Conservation (phyloP, 140 eudicot genomes). For the Senecio squalidus region DNA sequence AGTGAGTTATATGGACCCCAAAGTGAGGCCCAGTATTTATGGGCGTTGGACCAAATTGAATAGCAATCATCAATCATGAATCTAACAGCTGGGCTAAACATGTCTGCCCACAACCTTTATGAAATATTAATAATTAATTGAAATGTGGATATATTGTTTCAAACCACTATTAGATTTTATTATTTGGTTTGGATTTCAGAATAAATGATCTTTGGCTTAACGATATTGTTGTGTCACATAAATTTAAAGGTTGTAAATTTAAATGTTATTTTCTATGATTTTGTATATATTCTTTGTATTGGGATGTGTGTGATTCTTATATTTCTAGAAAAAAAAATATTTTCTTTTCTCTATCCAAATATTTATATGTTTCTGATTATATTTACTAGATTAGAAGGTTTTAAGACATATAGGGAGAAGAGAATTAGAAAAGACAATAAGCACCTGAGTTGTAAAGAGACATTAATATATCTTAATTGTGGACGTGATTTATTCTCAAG, state of each 20-base stretch:
- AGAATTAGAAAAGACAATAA: neutral
- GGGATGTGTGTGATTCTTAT: no score
- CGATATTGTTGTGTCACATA: no score
- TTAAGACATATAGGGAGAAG: no score
- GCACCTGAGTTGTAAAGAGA: conserved; percentile 20
- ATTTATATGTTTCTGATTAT: neutral
- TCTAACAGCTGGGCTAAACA: conserved; percentile 12
- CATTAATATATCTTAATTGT: neutral
- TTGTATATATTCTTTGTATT: no score
- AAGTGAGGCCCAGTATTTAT: conserved; percentile 7
- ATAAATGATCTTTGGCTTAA: no score
- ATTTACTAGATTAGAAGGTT: neutral
- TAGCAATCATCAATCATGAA: neutral
- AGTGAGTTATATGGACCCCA: conserved; percentile 14
- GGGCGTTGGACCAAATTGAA: neutral
- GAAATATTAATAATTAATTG: no score
- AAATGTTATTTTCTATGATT: no score
- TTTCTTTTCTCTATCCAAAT: no score
- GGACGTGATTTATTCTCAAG: conserved; percentile 8
- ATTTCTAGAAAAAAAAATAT: no score
- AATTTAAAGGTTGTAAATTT: no score
- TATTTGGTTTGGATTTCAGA: no score
- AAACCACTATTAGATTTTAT: no score
- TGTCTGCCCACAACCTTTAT: neutral
- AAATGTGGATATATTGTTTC: neutral